Percentiles rank a stretch among this genome's conserved stretches.
These are phyloP conservation scores for Yamadazyma laniorum DNA, from an alignment of 805 yeast genomes.

Conservation along the genomic window DNA sequence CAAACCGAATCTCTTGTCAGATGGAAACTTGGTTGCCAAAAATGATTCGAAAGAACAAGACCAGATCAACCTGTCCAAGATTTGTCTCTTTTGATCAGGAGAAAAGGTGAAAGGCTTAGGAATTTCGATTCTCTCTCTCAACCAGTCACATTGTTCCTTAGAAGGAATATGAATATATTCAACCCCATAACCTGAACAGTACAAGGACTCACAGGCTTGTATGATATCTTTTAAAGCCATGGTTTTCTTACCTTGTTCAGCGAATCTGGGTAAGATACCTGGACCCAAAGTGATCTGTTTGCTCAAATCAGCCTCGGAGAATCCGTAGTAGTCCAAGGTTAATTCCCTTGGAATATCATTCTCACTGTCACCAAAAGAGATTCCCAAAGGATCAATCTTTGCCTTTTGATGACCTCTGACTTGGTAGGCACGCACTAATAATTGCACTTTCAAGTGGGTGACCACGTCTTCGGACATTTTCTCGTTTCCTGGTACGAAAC, in stretches of 20 bases:
- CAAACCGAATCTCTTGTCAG: slow-evolving; percentile 96
- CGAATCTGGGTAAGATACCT: slow-evolving; percentile 93
- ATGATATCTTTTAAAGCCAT: slow-evolving; percentile 79
- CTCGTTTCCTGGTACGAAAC: slow-evolving; percentile 54
- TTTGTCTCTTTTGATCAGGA: slow-evolving; percentile 90
- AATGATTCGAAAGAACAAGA: slow-evolving; percentile 90
- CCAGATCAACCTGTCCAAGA: slow-evolving; percentile 95
- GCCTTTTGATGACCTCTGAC: slow-evolving; percentile 98
- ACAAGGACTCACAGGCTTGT: slow-evolving; percentile 72
- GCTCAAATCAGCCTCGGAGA: slow-evolving; percentile 80
- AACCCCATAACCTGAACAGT: slow-evolving; percentile 86
- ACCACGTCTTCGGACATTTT: slow-evolving; percentile 62
- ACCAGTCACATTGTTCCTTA: slow-evolving; percentile 95
- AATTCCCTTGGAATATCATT: slow-evolving; percentile 74
- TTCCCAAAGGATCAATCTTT: slow-evolving; percentile 90
- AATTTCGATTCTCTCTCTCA: slow-evolving; percentile 93
- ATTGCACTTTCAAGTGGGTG: slow-evolving; percentile 90
- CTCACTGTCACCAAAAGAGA: slow-evolving; percentile 72
- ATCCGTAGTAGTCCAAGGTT: slow-evolving; percentile 88
- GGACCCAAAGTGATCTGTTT: slow-evolving; percentile 91
- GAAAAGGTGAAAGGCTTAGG: slow-evolving; percentile 82
- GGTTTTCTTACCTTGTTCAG: slow-evolving; percentile 58
- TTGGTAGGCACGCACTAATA: slow-evolving; percentile 96
- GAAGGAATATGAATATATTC: slow-evolving; percentile 97
- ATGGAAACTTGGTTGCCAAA: slow-evolving; percentile 93